Base-by-base conservation (phyloP, 495 filamentous ascomycete species). In the Stereocaulon alpinum region DNA sequence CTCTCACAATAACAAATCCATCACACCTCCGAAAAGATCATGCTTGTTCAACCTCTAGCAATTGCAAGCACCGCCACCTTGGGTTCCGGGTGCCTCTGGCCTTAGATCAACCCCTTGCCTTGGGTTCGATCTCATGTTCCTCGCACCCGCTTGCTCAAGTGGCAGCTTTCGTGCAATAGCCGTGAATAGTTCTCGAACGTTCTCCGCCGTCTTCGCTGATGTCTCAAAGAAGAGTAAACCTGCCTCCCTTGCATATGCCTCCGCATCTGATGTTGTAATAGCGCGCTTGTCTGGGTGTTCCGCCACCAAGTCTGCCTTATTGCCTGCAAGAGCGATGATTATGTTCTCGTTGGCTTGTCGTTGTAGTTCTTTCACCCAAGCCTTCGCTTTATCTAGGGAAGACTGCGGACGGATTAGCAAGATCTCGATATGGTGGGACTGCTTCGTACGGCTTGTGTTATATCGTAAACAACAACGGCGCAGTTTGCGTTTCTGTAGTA, bases 401-500 rank as follows among this genome's bases (percentile, higher is more conserved):
- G 89, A 81, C 93, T 98, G 68, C 43, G 6, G 5, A 12, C 18
- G 14, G 32, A 7, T 60, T 58, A 71, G 69, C 32, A 34, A 27
- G 9, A 15, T 20, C 11, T 48, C 17, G 45, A 40, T 17, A 20
- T 6, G 6, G 18, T 2, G 1, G 6, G 24, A 18, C 42, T 14
- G 22, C 15, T 43, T 72, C 88, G 56, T 84, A 98, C 93, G 61
- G 94, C 88, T 84, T 97, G 93, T 54, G 93, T 96, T 69, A 98
- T 96, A 74, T 98, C 93, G 74, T 98, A 98, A 61, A 98, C 93
- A 29, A 98, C 93, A 41, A 98, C 92, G 20, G 93, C 93, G 73
- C 93, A 96, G 82, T 98, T 96, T 45, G 93, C 93, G 72, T 98
- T 98, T 64, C 93, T 80, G 73, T 98, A 98, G 77, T 98, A 98